Base-by-base conservation (phyloP, 306 rosid genomes). In the Pueraria montana region DNA sequence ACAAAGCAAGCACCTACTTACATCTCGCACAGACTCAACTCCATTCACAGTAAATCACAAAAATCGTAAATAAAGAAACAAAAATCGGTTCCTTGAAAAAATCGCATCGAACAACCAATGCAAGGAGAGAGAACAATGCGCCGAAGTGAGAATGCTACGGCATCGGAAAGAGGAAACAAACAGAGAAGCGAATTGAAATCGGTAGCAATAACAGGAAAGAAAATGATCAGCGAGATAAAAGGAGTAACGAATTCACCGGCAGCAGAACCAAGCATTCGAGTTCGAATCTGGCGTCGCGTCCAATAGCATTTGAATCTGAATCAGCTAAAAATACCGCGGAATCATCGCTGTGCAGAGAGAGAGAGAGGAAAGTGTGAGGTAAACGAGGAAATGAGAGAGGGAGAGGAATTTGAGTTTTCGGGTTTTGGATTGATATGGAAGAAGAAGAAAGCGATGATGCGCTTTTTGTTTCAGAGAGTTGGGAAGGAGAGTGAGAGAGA, bases 191-290 rank as follows among this genome's bases (percentile, higher is more conserved):
- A 80, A 72, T 40, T 43, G 34, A 83, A 76, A 61, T 43, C 3
- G 55, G 12, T 1, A 50, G 23, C 38, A 66, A 32, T 8, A 58
- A 70, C 0, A 64, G 42, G 48, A 56, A 56, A 4, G 1, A 65
- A 8, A 80, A 67, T 26, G 59, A 82, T 53, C 49, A 63, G 73
- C 23, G 23, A 56, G 58, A 74, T 17, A 42, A 49, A 78, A 71
- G 40, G 72, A 81, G 24, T 42, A 45, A 76, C 26, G 36, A 77
- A 61, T 80, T 93, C 49, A 96, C 98, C 99, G 76, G 88, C 76
- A 89, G 90, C 85, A 89, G 97, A 95, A 93, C 97, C 88, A 71
- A 87, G 90, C 89, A 89, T 88, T 87, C 48, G 85, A 89, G 86
- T 68, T 62, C 49, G 43, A 86, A 76, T 71, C 90, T 16, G 66